Base-by-base conservation (phyloP, 1,139 yeast species). In the Wickerhamomyces sp. region DNA sequence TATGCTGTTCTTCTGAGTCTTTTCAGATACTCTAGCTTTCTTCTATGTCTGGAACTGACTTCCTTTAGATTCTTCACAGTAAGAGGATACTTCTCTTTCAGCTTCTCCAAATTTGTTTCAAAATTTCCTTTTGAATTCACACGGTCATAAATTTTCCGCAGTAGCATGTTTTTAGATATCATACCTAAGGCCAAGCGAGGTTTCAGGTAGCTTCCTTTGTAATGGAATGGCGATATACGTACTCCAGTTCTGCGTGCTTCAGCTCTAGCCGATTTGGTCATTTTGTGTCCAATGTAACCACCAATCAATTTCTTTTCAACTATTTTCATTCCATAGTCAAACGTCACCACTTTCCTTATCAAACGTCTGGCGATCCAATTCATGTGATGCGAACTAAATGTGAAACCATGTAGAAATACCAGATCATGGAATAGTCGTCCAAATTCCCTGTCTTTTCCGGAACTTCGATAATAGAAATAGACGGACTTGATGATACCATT, bases 271-370 rank as follows among this genome's bases (percentile, higher is more conserved):
- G 17, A 13, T 16, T 12, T 7, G 2, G 18, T 13, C 12, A 24
- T 13, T 9, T 5, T 24, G 4, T 13, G 9, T 1, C 35, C 52
- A 33, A 54, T 47, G n/a, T 49, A 60, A 13, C 75, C 73, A 40
- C 67, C 68, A 34, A 71, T 58, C 35, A 74, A 45, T 35, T 53
- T 59, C 16, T 53, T 53, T 44, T 75, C 72, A 27, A 65, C 56
- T 16, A 70, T 47, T 8, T 47, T 45, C 39, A 72, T 47, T 2
- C 69, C 72, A 15, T 54, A 48, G 19, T 60, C 55, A 14, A 71
- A 49, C 1, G 65, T 61, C 5, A 45, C 35, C 9, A 48, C 45
- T 35, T 60, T 55, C 14, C 46, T 42, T 19, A 69, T 44, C 35
- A 64, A 39, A 15, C 61, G 54, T 24, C 49, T 42, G 5, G 68